These are phyloP conservation scores for Scheffersomyces stipitis DNA, from an alignment of 805 yeast species.

Conservation along the genomic window DNA sequence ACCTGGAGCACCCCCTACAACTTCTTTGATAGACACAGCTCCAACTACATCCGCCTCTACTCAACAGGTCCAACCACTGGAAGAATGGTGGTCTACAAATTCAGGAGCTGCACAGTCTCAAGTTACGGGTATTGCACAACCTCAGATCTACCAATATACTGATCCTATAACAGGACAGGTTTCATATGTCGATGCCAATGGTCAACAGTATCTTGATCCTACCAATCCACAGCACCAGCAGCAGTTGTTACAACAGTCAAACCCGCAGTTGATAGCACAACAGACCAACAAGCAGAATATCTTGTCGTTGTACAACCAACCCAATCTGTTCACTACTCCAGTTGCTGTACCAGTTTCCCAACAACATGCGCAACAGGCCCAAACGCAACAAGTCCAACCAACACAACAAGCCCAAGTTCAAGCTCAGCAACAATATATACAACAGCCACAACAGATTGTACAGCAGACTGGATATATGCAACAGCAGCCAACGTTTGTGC, in stretches of 20 bases:
- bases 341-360: constrained; percentile 23
- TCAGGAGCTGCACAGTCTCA: constrained; percentile 11
- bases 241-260: constrained; percentile 26
- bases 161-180: constrained; percentile 72
- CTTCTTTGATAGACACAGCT: constrained; percentile 19
- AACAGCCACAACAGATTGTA: constrained; percentile 1
- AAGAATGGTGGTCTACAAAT: constrained; percentile 34
- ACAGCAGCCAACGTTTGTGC: constrained; percentile 7
- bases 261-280: constrained; percentile 22
- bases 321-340: constrained; percentile 25
- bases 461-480: background rate
- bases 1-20: constrained; percentile 9
- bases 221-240: constrained; percentile 45
- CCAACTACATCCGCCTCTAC: constrained; percentile 5
- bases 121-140: constrained; percentile 22
- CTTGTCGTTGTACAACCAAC: constrained; percentile 43
- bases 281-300: constrained; percentile 38
- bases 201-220: constrained; percentile 61
- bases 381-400: constrained; percentile 6
- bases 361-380: constrained; percentile 8
- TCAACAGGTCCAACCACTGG: constrained; percentile 8
- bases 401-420: constrained; percentile 7
- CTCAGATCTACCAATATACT: constrained; percentile 62
- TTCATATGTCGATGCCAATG: constrained; percentile 64
- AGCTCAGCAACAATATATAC: constrained; percentile 5